Base-by-base conservation (phyloP, 2,329 filamentous ascomycete genomes). In the Sarocladiaceae sp. region DNA sequence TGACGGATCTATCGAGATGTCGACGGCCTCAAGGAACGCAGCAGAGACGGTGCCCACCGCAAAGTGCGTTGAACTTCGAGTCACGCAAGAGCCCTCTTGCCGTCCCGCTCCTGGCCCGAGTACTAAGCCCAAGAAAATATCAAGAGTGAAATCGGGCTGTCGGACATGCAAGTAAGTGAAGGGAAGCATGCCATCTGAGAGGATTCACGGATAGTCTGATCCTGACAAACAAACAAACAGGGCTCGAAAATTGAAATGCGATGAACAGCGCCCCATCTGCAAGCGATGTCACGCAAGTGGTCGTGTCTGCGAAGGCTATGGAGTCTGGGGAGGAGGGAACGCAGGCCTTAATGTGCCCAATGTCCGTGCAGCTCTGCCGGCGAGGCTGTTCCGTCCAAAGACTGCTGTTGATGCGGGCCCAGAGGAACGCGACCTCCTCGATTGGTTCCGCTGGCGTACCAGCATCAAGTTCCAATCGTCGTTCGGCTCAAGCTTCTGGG, bases 381-480 rank as follows among this genome's bases (percentile, higher is more conserved):
- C n/a, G 21, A 13, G 9, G 18, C 21, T 41, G 16, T 18, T 27
- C 16, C 29, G 29, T 18, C 31, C 24, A 15, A n/a, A 12, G 33
- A 33, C 29, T 21, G 20, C 41, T 5, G 21, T 26, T 16, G 32
- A 32, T 21, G 33, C 20, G 19, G 24, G 26, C 18, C 13, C 27
- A 6, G 57, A 65, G 24, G 64, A 70, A 33, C 51, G 52, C 10
- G 44, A 43, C 1, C 61, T 55, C 44, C 61, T 71, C 13, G 62
- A 68, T 12, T 73, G 67, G 61, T 74, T 75, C 54, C 59, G 59
- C 13, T 53, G 53, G 26, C 61, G 62, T 16, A 69, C 63, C 4
- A 53, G 53, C 1, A 49, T 53, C 3, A 68, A 67, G 43, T 47
- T 70, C 1, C 60, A 58, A 0, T 65, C 64, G 1, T 54, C 56